Base-by-base conservation (phyloP, 805 yeast species). In the Jamesozyma rosinii region DNA sequence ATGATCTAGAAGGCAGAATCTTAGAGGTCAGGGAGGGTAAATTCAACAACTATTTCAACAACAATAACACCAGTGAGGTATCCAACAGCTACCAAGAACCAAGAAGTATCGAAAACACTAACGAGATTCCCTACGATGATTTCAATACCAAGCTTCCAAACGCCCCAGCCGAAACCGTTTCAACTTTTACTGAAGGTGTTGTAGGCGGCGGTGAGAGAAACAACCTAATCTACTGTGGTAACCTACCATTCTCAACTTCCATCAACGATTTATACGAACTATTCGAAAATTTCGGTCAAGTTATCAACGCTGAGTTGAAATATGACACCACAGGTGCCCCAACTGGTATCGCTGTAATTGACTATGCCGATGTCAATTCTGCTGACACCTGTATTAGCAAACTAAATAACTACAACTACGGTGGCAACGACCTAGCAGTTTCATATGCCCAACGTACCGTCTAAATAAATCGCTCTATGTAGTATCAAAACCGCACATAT, bases 221-320 rank as follows among this genome's bases (percentile, higher is more conserved):
- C 41, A 75, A 69, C 29, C 70, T 75, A 18, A 73, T 90, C 35
- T 83, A 67, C 55, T 88, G 83, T 26, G 72, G 71, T 36, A 90
- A 89, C 67, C 70, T 90, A 58, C 97, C 97, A 32, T 87, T 78
- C 72, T 81, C 88, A 43, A 89, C 97, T 15, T 76, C 88, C 26
- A 78, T 79, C 50, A 79, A 81, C 45, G 97, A 90, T 64, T 73
- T 90, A 51, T 76, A 72, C 50, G 96, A 89, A 52, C 72, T 90
- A 46, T 89, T 89, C 61, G 90, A 82, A 60, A 81, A 90, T 36
- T 75, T 88, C 41, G 95, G 95, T 24, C 67, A 75, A 40, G 87
- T 90, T 24, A 67, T 65, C 34, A 72, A 72, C 35, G 95, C 96
- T 22, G 95, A 85, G 61, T 71, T 90, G 47, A 85, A 80, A 59